Evolutionary conservation across 192 early-diverging fungal genomes (phyloP).

Genomic region (Backusella sp.): DNA sequence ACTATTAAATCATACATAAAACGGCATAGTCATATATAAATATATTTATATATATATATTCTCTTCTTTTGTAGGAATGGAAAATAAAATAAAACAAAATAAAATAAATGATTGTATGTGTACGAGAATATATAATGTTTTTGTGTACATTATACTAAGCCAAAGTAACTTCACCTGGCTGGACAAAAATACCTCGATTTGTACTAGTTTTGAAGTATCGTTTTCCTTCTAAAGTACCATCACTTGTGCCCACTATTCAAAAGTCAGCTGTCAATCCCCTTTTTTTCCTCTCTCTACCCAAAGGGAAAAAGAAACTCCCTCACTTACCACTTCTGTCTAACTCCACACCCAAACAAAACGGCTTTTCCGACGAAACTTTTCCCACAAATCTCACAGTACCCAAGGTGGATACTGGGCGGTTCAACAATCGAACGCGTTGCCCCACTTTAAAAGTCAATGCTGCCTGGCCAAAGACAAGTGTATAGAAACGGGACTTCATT

Average conservation of each 20-base stretch:
- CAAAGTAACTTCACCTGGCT: constrained; percentile 12
- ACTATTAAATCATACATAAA: not conserved
- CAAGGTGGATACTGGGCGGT: constrained; percentile 10
- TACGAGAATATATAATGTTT: too few species aligned
- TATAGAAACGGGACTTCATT: not conserved
- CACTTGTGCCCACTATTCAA: constrained; percentile 20
- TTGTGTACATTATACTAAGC: constrained; percentile 4
- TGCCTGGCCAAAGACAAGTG: constrained; percentile 3
- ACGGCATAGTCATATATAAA: not conserved
- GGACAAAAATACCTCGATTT: constrained; percentile 22
- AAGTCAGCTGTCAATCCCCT: not conserved
- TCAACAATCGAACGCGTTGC: constrained; percentile 14
- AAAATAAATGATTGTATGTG: not conserved
- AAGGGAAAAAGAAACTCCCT: not conserved
- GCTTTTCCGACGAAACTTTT: constrained; percentile 9
- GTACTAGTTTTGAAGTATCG: constrained; percentile 21
- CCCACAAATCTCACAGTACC: constrained; percentile 17
- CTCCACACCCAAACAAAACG: constrained; percentile 15
- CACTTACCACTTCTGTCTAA: constrained; percentile 21
- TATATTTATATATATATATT: not conserved
- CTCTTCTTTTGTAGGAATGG: not conserved
- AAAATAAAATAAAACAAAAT: not conserved
- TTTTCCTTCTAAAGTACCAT: constrained; percentile 23
- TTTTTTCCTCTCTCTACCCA: not conserved
- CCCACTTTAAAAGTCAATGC: constrained; percentile 9